phyloP scores from a whole-genome alignment of 2,329 filamentous ascomycete species.

The Cladosporium oxysporum region DNA sequence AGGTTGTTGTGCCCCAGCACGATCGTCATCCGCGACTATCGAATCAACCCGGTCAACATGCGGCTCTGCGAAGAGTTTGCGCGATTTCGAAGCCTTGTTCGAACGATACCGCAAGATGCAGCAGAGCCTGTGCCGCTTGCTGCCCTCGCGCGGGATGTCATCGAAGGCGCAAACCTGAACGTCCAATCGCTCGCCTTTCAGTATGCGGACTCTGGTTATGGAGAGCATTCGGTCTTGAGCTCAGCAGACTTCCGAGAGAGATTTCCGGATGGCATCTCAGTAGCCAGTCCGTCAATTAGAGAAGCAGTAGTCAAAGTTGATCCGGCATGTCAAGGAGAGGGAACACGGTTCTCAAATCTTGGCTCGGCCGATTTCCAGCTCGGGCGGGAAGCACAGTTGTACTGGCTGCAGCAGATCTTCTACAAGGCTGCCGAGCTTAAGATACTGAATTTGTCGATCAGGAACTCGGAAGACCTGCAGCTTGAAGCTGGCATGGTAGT shows the following conservation, averaged over 20 bases:
- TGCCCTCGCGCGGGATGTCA: neutral
- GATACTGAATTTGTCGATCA: neutral
- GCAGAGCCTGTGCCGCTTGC: neutral
- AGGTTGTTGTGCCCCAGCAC: neutral
- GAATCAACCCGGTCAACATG: neutral
- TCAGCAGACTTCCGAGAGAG: neutral
- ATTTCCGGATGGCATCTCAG: neutral
- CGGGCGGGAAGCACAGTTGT: neutral
- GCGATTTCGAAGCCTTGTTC: neutral
- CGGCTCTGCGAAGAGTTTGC: neutral
- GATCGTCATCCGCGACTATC: neutral
- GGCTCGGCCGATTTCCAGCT: neutral
- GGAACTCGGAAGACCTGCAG: neutral
- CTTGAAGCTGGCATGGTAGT: neutral
- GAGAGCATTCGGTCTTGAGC: neutral
- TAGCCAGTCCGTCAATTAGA: neutral
- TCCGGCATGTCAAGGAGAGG: neutral
- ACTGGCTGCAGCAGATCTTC: constrained; percentile 10
- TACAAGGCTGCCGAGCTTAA: neutral
- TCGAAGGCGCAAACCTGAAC: neutral
- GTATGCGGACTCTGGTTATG: neutral
- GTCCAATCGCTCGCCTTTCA: neutral
- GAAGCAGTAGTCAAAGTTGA: neutral
- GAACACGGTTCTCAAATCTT: neutral
- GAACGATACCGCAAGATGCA: neutral